A percentile compares a stretch with the other conserved stretches of the same genome.
Evolutionary conservation across 2,329 filamentous ascomycete species (phyloP).

Genomic region (Ceratocystis lukuohia): DNA sequence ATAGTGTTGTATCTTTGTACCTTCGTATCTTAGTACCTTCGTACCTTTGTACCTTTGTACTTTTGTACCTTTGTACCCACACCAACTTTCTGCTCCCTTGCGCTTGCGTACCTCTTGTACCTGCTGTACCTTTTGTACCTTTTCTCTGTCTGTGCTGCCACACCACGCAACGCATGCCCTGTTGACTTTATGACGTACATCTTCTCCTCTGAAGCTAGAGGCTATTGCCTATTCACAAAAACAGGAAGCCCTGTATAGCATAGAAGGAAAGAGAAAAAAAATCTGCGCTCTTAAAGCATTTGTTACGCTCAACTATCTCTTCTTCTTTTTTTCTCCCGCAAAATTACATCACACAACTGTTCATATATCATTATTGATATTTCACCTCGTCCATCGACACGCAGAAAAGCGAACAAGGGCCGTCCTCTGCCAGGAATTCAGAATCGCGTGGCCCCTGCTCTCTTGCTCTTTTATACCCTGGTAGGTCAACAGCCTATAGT

Average conservation of each 20-base stretch:
- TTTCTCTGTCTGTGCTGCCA: conserved; percentile 5
- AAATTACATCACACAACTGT: background rate
- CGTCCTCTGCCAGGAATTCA: background rate
- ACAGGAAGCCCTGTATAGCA: background rate
- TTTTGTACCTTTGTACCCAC: background rate
- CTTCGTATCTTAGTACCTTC: background rate
- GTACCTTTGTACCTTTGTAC: background rate
- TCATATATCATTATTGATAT: background rate
- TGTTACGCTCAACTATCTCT: background rate
- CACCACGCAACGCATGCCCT: background rate
- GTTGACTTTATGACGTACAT: background rate
- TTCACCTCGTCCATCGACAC: background rate
- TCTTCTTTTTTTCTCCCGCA: background rate
- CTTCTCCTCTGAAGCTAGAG: background rate
- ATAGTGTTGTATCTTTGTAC: background rate
- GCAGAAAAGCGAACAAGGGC: background rate
- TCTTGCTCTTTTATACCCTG: background rate
- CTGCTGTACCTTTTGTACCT: background rate
- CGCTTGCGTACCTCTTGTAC: background rate
- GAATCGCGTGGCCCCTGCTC: background rate
- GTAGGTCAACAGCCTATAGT: background rate
- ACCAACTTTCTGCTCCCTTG: background rate
- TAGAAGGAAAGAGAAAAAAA: background rate
- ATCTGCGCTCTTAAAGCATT: background rate
- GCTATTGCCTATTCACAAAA: background rate